Conservation (phyloP, 2,329 filamentous ascomycete species). For the Fusarium poae region DNA sequence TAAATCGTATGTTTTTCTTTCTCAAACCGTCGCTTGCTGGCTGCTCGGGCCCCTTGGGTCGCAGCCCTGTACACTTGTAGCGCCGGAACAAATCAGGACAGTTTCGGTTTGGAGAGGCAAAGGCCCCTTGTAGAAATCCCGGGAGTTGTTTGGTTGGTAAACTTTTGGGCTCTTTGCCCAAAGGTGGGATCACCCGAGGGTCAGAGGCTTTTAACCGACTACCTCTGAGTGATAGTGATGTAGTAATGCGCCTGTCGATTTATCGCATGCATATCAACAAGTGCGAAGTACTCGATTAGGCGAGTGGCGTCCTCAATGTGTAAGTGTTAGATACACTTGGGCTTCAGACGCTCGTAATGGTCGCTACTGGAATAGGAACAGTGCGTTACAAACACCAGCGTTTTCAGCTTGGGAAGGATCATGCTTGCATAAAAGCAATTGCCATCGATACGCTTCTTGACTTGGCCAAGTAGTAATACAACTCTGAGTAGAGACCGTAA, state of each 20-base stretch:
- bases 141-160: not conserved
- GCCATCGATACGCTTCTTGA: slow-evolving; percentile 24
- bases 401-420: slow-evolving; percentile 30
- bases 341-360: slow-evolving; percentile 16
- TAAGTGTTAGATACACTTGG: slow-evolving; percentile 30
- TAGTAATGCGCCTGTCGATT: slow-evolving; percentile 2
- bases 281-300: slow-evolving; percentile 19
- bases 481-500: slow-evolving; percentile 8
- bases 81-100: slow-evolving; percentile 7
- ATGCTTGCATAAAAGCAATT: slow-evolving; percentile 4
- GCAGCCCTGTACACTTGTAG: slow-evolving; percentile 26
- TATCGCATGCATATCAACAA: slow-evolving; percentile 19
- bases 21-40: slow-evolving; percentile 1
- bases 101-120: not conserved
- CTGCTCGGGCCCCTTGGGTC: slow-evolving; percentile 11
- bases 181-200: not conserved
- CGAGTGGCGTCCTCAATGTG: slow-evolving; percentile 33
- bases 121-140: not conserved
- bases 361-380: slow-evolving; percentile 39
- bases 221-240: slow-evolving; percentile 6
- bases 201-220: slow-evolving; percentile 2
- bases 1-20: slow-evolving; percentile 40
- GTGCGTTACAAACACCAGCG: slow-evolving; percentile 26
- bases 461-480: slow-evolving; percentile 13
- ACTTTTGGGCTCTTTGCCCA: not conserved